phyloP scores from a whole-genome alignment of 1,284 basidiomycete genomes.

The Cryptococcus sp. region DNA sequence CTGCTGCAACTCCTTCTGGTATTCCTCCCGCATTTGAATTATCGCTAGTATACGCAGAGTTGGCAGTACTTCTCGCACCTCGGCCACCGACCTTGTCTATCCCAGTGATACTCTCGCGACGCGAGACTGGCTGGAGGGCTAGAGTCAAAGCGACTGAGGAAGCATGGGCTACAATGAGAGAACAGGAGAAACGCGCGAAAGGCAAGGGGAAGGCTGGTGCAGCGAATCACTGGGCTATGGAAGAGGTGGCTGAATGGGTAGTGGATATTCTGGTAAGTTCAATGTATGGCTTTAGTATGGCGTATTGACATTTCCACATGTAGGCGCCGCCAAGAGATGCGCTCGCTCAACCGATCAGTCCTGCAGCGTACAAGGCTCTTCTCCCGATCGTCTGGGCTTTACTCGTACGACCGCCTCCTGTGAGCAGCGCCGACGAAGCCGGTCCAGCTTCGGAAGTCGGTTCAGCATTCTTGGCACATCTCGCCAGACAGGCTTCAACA shows the following conservation, averaged over 20 bases:
- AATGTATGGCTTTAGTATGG: not conserved
- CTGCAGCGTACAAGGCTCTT: constrained; percentile 67
- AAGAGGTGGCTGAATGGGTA: constrained; percentile 63
- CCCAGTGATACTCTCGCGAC: not conserved
- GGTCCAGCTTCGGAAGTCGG: constrained; percentile 32
- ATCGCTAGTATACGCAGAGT: constrained; percentile 60
- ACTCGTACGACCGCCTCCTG: constrained; percentile 57
- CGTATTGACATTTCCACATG: constrained; percentile 2
- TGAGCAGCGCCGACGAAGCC: constrained; percentile 5
- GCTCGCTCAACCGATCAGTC: constrained; percentile 58
- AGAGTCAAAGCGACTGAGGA: constrained; percentile 35
- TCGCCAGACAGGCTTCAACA: constrained; percentile 52
- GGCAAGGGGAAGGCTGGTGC: constrained; percentile 12
- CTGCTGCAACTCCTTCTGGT: constrained; percentile 40
- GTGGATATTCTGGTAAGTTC: constrained; percentile 61
- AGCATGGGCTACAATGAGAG: constrained; percentile 34
- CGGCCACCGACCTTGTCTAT: constrained; percentile 20
- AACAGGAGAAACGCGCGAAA: constrained; percentile 13
- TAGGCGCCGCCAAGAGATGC: constrained; percentile 42
- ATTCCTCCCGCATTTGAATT: constrained; percentile 51
- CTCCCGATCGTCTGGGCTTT: constrained; percentile 83
- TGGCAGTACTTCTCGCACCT: constrained; percentile 38
- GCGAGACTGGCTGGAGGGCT: constrained; percentile 28
- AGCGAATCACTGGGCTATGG: constrained; percentile 33
- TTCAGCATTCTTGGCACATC: constrained; percentile 35